Base-by-base conservation (phyloP, 2,329 filamentous ascomycete genomes). In the Thielaviopsis punctulata region DNA sequence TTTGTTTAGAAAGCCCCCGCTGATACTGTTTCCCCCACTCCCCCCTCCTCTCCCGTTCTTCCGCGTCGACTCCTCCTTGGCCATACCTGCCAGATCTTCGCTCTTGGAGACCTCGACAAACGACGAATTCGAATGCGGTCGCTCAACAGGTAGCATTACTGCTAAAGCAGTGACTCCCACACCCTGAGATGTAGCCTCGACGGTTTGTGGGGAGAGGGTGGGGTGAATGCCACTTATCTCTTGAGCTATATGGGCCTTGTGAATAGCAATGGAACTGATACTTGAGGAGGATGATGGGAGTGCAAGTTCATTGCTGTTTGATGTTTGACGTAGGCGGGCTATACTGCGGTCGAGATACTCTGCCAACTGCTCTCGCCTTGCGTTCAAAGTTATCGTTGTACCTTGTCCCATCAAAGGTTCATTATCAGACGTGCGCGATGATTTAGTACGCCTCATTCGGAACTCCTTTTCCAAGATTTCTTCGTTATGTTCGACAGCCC, bases 381-480 rank as follows among this genome's bases (percentile, higher is more conserved):
- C 67, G 57, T 69, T 65, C 24, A 62, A 19, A 2, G 4, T 10
- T 43, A n/a, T 18, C 33, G 5, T 27, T 27, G 25, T 10, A 6
- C 25, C 25, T 27, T 41, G 8, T 19, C 18, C 3, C 19, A 8
- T 8, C 36, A 9, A n/a, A n/a, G n/a, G n/a, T n/a, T 41, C 36
- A 1, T 9, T 15, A 41, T n/a, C 4, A 7, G 4, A 7, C n/a
- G 18, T 41, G n/a, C 3, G n/a, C n/a, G 4, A n/a, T 6, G n/a
- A n/a, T 41, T 15, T 8, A 5, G 10, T 3, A 19, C 13, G 24
- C 18, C 30, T 24, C 0, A 24, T 36, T 12, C 68, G 65, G 51
- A 78, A 72, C 52, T 76, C 73, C 0, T 62, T 61, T 58, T 75
- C 73, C 1, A 77, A 64, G 24, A 68, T 65, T 43, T 64, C 66